Evolutionary conservation across 2,329 filamentous ascomycete species (phyloP).

Genomic region (Botrytis porri): DNA sequence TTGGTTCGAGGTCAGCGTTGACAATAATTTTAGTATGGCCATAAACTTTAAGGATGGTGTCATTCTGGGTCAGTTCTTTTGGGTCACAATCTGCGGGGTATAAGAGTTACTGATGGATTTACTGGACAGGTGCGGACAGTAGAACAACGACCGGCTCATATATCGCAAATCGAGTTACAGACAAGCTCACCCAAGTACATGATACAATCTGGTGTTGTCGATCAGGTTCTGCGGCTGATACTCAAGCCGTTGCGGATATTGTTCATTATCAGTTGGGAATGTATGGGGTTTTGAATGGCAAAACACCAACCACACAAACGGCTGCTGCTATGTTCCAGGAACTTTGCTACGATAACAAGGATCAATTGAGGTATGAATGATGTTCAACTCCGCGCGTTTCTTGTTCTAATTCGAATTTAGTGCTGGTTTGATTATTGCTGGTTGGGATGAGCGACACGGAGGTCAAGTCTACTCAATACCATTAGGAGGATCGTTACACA

Average conservation of each 20-base stretch:
- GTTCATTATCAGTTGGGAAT: constrained; percentile 94
- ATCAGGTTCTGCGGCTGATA: constrained; percentile 95
- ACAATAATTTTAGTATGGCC: constrained; percentile 70
- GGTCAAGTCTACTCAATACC: constrained; percentile 98
- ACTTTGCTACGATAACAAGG: constrained; percentile 97
- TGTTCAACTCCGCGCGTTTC: neutral
- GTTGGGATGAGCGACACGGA: constrained; percentile 91
- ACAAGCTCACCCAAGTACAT: constrained; percentile 97
- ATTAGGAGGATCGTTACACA: constrained; percentile 93
- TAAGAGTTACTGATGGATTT: constrained; percentile 22
- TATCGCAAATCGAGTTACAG: constrained; percentile 98
- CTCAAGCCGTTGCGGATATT: constrained; percentile 96
- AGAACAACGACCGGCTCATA: constrained; percentile 96
- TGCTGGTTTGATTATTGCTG: constrained; percentile 97
- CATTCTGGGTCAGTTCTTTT: constrained; percentile 67
- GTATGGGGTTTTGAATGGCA: constrained; percentile 86
- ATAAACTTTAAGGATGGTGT: constrained; percentile 99
- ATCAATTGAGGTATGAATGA: constrained; percentile 72
- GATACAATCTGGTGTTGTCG: constrained; percentile 99
- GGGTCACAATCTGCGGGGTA: neutral
- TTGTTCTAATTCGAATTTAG: constrained; percentile 46
- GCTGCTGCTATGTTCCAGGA: constrained; percentile 97
- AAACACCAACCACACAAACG: constrained; percentile 88
- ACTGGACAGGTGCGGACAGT: constrained; percentile 74
- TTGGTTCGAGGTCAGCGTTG: constrained; percentile 26